Base-by-base conservation (phyloP, 768 basidiomycete genomes). In the Pisolithus sp. region DNA sequence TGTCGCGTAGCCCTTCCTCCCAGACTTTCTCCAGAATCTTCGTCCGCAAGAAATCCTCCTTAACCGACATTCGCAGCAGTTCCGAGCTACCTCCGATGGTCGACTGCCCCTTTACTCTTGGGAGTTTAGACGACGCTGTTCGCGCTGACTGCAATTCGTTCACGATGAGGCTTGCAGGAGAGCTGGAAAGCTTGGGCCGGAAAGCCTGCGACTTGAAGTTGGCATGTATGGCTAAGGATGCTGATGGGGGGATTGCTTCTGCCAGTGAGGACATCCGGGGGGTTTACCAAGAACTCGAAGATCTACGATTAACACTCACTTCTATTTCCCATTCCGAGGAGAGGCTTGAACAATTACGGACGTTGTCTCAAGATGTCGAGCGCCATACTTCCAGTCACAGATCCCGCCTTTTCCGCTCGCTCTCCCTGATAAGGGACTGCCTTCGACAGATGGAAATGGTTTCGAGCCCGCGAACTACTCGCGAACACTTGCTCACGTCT, bases 101-200 rank as follows among this genome's bases (percentile, higher is more conserved):
- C 15, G 74, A 76, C 48, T 61, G 78, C 15, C 80, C 82, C 3
- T 76, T 89, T 60, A 80, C 86, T 51, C 68, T 82, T 31, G 56
- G 73, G 36, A 67, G 70, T 38, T 69, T 93, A 36, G 85, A 94
- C 61, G 76, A 79, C 39, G 70, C 72, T 49, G 83, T 90, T 52
- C 83, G 89, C 28, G 63, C 76, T 12, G 83, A 89, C 62, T 77
- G 78, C 42, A 89, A 92, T 63, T 67, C 78, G n/a, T 81, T 80
- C 58, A 70, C 81, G 46, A 80, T 90, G 70, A 71, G 77, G 52
- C 74, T 90, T 15, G 73, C 73, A 4, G 81, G 80, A n/a, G 73
- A 68, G 26, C 52, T 82, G 34, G 79, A 82, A 49, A 63, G 61
- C 9, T 64, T 90, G 30, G 64, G 73, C 18, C 73, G 76, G 50